Evolutionary conservation across 2,329 filamentous ascomycete species (phyloP).

Genomic region (Fusarium haematococcum): DNA sequence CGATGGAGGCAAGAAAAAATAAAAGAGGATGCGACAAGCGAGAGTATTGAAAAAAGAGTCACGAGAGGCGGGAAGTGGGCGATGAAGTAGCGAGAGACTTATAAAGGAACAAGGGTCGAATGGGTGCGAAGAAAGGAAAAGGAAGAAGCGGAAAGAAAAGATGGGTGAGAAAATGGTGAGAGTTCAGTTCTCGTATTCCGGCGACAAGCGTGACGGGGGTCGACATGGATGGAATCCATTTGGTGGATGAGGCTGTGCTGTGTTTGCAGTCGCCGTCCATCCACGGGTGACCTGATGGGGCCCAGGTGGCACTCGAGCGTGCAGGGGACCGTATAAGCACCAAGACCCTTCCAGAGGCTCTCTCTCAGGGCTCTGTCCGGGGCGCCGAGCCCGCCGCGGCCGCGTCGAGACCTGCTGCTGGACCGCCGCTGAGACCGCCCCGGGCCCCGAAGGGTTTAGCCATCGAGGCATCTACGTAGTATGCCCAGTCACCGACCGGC

Average conservation of each 20-base stretch:
- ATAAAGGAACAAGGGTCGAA: conserved; percentile 33
- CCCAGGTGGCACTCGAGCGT: neutral
- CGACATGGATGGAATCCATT: neutral
- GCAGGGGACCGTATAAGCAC: neutral
- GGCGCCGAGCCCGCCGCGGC: neutral
- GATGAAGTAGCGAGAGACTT: conserved; percentile 26
- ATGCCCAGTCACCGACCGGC: neutral
- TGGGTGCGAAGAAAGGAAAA: neutral
- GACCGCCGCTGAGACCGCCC: neutral
- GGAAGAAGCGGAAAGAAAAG: conserved; percentile 13
- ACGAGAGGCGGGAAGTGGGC: conserved; percentile 23
- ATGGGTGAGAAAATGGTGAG: conserved; percentile 16
- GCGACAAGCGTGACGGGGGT: conserved; percentile 4
- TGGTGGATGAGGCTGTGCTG: neutral
- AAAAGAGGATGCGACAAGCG: conserved; percentile 16
- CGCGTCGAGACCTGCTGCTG: neutral
- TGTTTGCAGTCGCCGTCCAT: neutral
- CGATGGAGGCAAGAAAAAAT: conserved; percentile 6
- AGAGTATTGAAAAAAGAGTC: conserved; percentile 27
- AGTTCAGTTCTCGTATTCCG: conserved; percentile 25
- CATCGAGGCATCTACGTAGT: neutral
- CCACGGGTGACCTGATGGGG: neutral
- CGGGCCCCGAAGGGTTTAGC: neutral
- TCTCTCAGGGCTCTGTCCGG: neutral
- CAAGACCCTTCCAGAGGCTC: neutral